A percentile compares a stretch with the other conserved stretches of the same genome.
Evolutionary conservation across 805 yeast genomes (phyloP).

Genomic region (Saccharomycopsis javanensis): DNA sequence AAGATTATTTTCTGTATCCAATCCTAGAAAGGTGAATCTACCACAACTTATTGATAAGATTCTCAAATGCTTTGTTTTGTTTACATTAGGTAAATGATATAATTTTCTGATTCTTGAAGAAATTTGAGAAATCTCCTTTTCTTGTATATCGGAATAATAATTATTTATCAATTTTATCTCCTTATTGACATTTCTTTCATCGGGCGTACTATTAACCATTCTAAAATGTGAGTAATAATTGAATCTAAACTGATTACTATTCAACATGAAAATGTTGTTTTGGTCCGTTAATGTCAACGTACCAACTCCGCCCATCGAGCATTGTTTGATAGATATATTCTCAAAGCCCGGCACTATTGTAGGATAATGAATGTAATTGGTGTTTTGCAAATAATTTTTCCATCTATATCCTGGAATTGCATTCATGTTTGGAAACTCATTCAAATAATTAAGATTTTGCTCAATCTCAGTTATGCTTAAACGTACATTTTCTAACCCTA

Average conservation of each 20-base stretch:
- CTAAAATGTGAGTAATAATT: neutral
- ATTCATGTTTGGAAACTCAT: neutral
- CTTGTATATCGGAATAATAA: neutral
- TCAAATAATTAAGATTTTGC: neutral
- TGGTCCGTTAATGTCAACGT: neutral
- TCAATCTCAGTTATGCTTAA: neutral
- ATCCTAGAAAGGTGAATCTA: conserved; percentile 51
- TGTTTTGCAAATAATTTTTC: neutral
- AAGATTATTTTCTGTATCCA: conserved; percentile 39
- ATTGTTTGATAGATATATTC: neutral
- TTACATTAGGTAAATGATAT: conserved; percentile 5
- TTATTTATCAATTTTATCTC: neutral
- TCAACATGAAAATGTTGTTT: neutral
- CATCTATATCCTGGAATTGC: neutral
- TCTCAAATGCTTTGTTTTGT: conserved; percentile 21
- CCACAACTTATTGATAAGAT: conserved; percentile 51
- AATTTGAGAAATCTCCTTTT: neutral
- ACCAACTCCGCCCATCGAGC: neutral
- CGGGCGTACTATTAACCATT: neutral
- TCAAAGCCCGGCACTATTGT: neutral
- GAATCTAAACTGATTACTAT: neutral
- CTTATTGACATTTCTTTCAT: neutral
- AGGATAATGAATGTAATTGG: neutral
- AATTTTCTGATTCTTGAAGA: neutral
- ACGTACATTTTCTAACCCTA: neutral